Conservation (phyloP, 1,284 basidiomycete species). For the Neonothopanus nambi region DNA sequence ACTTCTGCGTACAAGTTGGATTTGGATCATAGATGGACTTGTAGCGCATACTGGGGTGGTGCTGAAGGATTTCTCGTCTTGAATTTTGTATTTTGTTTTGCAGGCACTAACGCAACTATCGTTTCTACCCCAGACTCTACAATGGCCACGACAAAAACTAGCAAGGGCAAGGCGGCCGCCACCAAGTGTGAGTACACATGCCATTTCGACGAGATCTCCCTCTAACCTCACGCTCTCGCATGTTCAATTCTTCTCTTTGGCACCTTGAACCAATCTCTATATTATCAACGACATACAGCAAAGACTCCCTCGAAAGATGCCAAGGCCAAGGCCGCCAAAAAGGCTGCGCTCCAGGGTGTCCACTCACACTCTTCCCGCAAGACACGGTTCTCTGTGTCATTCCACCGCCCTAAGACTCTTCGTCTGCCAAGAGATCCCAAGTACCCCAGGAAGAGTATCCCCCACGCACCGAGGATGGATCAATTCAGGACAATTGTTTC, state of each 20-base stretch:
- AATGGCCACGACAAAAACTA: constrained; percentile 66
- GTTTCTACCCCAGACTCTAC: neutral
- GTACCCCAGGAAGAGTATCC: constrained; percentile 94
- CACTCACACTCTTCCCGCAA: constrained; percentile 82
- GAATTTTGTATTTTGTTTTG: too few relatives aligned
- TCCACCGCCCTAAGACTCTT: constrained; percentile 97
- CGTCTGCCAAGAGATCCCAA: constrained; percentile 83
- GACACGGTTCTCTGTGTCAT: constrained; percentile 84
- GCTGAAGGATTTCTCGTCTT: too few relatives aligned
- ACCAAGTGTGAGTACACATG: too few relatives aligned
- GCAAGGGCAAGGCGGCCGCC: constrained; percentile 60
- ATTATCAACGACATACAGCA: neutral
- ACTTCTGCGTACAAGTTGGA: too few relatives aligned
- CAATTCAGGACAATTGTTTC: constrained; percentile 94
- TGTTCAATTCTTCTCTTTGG: constrained; percentile 22
- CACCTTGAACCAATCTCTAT: neutral
- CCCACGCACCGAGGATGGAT: constrained; percentile 96
- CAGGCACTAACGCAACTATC: too few relatives aligned
- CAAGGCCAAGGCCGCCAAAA: constrained; percentile 95
- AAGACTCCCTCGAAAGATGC: constrained; percentile 40
- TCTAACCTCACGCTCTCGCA: too few relatives aligned
- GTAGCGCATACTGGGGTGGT: too few relatives aligned
- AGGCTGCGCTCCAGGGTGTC: constrained; percentile 90
- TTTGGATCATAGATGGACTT: too few relatives aligned
- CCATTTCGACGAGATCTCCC: too few relatives aligned